Percentiles rank a stretch among this genome's conserved stretches.
These are phyloP conservation scores for Moesziomyces sp. DNA, from an alignment of 1,284 basidiomycete genomes.

Conservation along the genomic window DNA sequence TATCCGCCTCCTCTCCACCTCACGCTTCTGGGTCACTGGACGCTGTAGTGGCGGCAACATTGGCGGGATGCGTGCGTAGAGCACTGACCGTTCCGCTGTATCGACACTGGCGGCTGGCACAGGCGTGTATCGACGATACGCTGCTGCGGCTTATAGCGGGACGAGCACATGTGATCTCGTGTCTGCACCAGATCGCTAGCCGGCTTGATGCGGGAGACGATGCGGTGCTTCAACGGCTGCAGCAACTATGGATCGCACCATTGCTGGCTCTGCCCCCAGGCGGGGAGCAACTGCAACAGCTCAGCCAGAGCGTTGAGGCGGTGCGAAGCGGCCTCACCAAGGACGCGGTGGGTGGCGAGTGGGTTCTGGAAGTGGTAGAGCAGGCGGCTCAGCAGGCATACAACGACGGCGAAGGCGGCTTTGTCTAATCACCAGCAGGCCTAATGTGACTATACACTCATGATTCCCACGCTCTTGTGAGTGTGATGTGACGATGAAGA, in stretches of 20 bases:
- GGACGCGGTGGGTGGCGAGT: slow-evolving; percentile 27
- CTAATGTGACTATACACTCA: no score
- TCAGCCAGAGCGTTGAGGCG: slow-evolving; percentile 2
- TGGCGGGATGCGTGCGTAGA: slow-evolving; percentile 25
- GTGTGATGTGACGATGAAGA: no score
- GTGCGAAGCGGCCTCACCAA: slow-evolving; percentile 17
- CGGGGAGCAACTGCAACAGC: slow-evolving; percentile 3
- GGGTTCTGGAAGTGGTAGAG: slow-evolving; percentile 39
- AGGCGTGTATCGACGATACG: slow-evolving; percentile 22
- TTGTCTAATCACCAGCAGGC: slow-evolving; percentile 12
- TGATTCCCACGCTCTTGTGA: no score
- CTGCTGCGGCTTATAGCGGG: slow-evolving; percentile 17
- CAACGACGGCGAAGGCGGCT: slow-evolving; percentile 46
- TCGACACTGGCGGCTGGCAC: slow-evolving; percentile 36
- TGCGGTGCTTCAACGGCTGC: slow-evolving; percentile 18
- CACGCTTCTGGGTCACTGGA: background rate
- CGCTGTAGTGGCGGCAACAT: slow-evolving; percentile 2
- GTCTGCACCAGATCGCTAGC: slow-evolving; percentile 9
- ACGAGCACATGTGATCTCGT: slow-evolving; percentile 4
- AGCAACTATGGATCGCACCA: slow-evolving; percentile 16
- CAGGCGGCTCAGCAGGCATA: slow-evolving; percentile 29
- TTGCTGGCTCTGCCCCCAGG: slow-evolving; percentile 10
- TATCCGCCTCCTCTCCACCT: slow-evolving; percentile 14
- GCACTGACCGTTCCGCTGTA: slow-evolving; percentile 34
- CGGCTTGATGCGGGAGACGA: slow-evolving; percentile 24